Percentiles rank a stretch among this genome's conserved stretches.
These are phyloP conservation scores for Phialocephala sp. DNA, from an alignment of 2,329 filamentous ascomycete species.

Conservation along the genomic window DNA sequence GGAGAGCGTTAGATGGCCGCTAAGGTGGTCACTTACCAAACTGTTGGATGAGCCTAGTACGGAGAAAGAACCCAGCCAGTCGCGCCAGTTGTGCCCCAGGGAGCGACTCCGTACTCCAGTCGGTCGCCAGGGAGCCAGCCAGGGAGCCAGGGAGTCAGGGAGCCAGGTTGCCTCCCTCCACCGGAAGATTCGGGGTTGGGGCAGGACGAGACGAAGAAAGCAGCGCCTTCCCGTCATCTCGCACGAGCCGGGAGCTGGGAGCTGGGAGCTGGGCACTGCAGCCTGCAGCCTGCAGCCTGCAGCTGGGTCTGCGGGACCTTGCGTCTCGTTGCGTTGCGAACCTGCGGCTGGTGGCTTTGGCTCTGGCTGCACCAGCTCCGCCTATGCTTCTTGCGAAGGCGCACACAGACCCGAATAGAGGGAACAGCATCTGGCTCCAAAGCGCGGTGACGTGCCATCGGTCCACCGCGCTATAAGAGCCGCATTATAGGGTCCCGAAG, in stretches of 20 bases:
- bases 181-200: slow-evolving; percentile 1
- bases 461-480: neutral
- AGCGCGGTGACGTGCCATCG: neutral
- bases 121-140: too few relatives aligned
- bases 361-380: neutral
- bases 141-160: too few relatives aligned
- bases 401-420: neutral
- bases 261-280: too few relatives aligned
- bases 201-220: slow-evolving; percentile 11
- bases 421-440: neutral
- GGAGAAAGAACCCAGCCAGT: neutral
- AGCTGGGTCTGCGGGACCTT: neutral
- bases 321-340: neutral
- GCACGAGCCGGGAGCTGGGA: neutral
- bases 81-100: too few relatives aligned
- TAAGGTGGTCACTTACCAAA: neutral
- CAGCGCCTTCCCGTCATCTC: slow-evolving; percentile 2
- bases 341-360: neutral
- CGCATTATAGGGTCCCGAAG: slow-evolving; percentile 5
- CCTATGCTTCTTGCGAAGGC: neutral
- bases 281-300: too few relatives aligned
- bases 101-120: too few relatives aligned
- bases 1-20: slow-evolving; percentile 8
- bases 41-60: slow-evolving; percentile 1
- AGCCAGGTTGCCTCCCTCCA: neutral